Evolutionary conservation across 1,284 basidiomycete genomes (phyloP), one percentile per base, ranked within the genome.

Genomic region (Exobasidium cylindrosporum): DNA sequence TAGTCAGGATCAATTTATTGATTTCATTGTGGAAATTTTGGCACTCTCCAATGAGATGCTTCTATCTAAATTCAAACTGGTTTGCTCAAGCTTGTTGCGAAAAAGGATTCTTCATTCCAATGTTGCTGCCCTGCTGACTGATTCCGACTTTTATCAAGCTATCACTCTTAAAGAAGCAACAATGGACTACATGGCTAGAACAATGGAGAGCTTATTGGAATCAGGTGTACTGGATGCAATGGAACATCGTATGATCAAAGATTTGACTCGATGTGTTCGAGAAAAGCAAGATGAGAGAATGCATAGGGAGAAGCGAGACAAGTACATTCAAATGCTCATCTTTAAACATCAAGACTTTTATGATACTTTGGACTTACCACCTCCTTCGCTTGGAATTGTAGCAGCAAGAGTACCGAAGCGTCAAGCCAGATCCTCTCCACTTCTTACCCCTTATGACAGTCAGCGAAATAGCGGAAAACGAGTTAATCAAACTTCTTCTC

Each of bases 181-280:
- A 17, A 90, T 94, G 78, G 85, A 85, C 46, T 97, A 94, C 81
- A 88, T 94, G 69, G 83, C 86, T 1, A 85, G 86, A 62, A 93
- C 91, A 75, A 84, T 97, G 83, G 96, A 98, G 79, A 88, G 88
- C 0, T 84, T 97, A 58, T 85, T 98, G 24, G 92, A 97, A 77
- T 84, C 84, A 30, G 86, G 86, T 3, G 85, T 92, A 71, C 84
- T 98, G 24, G 89, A 90, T 68, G 81, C 83, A 54, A 84, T 97
- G 53, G 84, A 88, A 2, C 78, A 83, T 24, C 83, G 85, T 31
- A 84, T 92, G 31, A 81, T 96, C 62, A 85, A 85, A 50, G 85
- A 88, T 59, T 84, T 98, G 2, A 84, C 87, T 0, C 74, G 78
- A 1, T 89, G 86, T 63, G 83, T 89, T 2, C 84, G 84, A 28